These are phyloP conservation scores for Stephania japonica DNA, from an alignment of 164 flowering plant species.

Conservation along the genomic window DNA sequence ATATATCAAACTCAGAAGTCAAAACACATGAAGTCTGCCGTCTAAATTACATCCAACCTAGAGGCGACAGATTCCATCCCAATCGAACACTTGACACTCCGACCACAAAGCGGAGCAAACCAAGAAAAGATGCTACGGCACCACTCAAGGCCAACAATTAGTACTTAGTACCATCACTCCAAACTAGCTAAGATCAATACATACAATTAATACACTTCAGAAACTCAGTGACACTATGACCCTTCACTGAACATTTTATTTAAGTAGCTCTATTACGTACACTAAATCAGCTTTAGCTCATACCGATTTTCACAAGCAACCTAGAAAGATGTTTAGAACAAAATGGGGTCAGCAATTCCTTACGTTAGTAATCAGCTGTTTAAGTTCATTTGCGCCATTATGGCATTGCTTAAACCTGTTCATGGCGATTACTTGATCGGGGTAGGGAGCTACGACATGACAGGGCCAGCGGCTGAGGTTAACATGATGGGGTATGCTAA, in stretches of 20 bases:
- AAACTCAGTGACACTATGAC: too few relatives aligned
- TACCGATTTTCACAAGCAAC: not conserved
- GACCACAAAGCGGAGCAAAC: conserved; percentile 15
- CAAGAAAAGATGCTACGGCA: conserved; percentile 12
- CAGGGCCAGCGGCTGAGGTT: conserved; percentile 71
- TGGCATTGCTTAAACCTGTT: not conserved
- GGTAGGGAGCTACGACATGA: conserved; percentile 74
- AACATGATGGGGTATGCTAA: conserved; percentile 75
- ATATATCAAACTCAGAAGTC: too few relatives aligned
- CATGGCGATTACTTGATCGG: conserved; percentile 52
- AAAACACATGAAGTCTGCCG: conserved; percentile 1
- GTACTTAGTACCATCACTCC: conserved; percentile 13
- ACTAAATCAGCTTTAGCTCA: not conserved
- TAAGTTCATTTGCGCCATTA: not conserved
- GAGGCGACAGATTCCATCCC: conserved; percentile 10
- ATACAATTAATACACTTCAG: not conserved
- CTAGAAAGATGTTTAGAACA: conserved; percentile 7
- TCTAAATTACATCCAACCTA: not conserved
- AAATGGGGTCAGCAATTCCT: not conserved
- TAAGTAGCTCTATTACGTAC: not conserved
- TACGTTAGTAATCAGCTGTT: not conserved
- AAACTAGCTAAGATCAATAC: conserved; percentile 15
- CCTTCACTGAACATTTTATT: not conserved
- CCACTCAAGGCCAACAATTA: conserved; percentile 9
- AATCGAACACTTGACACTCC: not conserved